phyloP scores from a whole-genome alignment of 2,329 filamentous ascomycete genomes.

The Pseudocercospora crystallina region DNA sequence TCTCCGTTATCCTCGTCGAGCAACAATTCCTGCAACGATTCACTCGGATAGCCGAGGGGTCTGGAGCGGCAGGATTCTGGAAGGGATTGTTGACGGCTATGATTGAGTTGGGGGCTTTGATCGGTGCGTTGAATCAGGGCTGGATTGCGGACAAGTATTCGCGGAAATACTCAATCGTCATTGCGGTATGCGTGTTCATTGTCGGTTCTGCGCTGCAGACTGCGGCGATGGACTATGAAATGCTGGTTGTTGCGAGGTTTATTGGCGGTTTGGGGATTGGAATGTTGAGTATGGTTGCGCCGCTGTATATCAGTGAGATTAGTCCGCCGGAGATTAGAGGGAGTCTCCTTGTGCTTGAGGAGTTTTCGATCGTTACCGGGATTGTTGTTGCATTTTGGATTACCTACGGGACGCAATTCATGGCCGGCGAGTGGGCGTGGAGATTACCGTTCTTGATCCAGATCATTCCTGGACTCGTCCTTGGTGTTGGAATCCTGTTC shows the following conservation, averaged over 20 bases:
- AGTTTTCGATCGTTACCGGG: constrained; percentile 49
- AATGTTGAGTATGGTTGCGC: constrained; percentile 37
- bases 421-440: constrained; percentile 49
- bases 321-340: constrained; percentile 58
- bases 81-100: constrained; percentile 53
- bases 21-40: constrained; percentile 44
- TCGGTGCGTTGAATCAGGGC: constrained; percentile 34
- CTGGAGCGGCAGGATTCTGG: constrained; percentile 65
- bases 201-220: constrained; percentile 47
- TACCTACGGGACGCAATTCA: constrained; percentile 54
- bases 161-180: constrained; percentile 44
- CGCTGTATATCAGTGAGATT: constrained; percentile 77
- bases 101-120: constrained; percentile 43
- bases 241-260: constrained; percentile 34
- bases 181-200: constrained; percentile 44
- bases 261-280: constrained; percentile 36
- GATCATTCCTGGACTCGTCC: constrained; percentile 37
- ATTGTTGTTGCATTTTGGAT: constrained; percentile 57
- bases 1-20: constrained; percentile 47
- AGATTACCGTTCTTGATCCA: constrained; percentile 51
- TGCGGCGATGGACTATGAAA: constrained; percentile 29
- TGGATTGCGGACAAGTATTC: constrained; percentile 45
- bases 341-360: constrained; percentile 49
- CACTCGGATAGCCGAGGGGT: constrained; percentile 33
- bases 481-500: constrained; percentile 35